Conservation (phyloP, 1,284 basidiomycete species). For the Malassezia yamatoensis region DNA sequence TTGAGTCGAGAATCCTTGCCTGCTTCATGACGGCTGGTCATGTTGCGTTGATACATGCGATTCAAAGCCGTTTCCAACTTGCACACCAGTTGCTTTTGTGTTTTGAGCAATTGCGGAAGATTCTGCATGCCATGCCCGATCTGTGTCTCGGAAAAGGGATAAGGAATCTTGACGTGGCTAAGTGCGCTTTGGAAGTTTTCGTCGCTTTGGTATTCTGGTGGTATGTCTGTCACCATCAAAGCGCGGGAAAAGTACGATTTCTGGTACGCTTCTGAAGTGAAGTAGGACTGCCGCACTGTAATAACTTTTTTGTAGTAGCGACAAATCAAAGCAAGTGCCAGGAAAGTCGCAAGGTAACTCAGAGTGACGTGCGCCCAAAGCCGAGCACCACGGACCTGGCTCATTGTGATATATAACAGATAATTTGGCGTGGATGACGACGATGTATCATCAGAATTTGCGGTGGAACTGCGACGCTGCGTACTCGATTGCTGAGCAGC, state of each 20-base stretch:
- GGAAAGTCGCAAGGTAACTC: slow-evolving; percentile 37
- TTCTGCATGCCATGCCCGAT: slow-evolving; percentile 65
- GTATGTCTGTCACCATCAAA: slow-evolving; percentile 54
- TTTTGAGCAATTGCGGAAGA: slow-evolving; percentile 67
- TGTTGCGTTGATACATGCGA: background rate
- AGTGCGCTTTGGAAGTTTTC: slow-evolving; percentile 59
- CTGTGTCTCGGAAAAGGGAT: slow-evolving; percentile 72
- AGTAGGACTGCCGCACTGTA: slow-evolving; percentile 35
- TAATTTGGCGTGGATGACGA: slow-evolving; percentile 10
- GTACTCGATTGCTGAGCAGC: no score
- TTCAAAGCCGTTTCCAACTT: slow-evolving; percentile 74
- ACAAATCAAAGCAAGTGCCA: slow-evolving; percentile 37
- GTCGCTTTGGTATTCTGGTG: slow-evolving; percentile 62
- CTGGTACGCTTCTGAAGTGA: slow-evolving; percentile 42
- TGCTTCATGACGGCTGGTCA: slow-evolving; percentile 57
- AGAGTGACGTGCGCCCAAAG: slow-evolving; percentile 46
- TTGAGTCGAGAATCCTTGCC: slow-evolving; percentile 63
- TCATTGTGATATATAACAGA: slow-evolving; percentile 35
- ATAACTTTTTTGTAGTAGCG: slow-evolving; percentile 40
- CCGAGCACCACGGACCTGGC: slow-evolving; percentile 30
- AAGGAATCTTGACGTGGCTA: slow-evolving; percentile 56
- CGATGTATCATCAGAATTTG: background rate
- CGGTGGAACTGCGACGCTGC: background rate
- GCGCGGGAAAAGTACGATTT: slow-evolving; percentile 57
- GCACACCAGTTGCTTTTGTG: slow-evolving; percentile 73